phyloP scores from a whole-genome alignment of 768 basidiomycete genomes.

The Artomyces pyxidatus region DNA sequence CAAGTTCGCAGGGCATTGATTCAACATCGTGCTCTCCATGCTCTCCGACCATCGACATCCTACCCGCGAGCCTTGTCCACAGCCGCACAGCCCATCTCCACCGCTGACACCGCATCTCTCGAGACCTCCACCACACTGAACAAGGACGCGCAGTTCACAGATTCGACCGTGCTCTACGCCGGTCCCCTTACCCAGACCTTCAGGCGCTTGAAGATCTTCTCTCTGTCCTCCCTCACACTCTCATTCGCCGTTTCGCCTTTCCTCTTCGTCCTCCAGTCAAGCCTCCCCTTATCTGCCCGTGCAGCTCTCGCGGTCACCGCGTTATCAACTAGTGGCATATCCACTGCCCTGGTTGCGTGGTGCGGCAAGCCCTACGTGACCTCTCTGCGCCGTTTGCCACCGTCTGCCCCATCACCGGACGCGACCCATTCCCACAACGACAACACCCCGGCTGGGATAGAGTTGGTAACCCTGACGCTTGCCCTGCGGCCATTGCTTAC shows the following conservation, averaged over 20 bases:
- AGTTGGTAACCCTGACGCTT: conserved; percentile 63
- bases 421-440: conserved; percentile 14
- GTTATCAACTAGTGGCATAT: conserved; percentile 61
- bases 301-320: conserved; percentile 62
- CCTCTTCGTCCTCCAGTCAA: conserved; percentile 75
- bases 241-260: conserved; percentile 67
- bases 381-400: conserved; percentile 39
- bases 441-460: conserved; percentile 40
- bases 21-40: no score
- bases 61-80: no score
- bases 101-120: no score
- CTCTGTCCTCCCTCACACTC: conserved; percentile 66
- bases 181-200: conserved; percentile 71
- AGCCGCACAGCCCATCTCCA: no score
- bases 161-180: conserved; percentile 36
- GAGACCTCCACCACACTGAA: no score
- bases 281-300: conserved; percentile 62
- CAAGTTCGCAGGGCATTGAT: no score
- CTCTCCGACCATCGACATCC: no score
- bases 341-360: conserved; percentile 68
- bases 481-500: conserved; percentile 54
- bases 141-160: no score
- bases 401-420: conserved; percentile 22
- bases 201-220: conserved; percentile 75
- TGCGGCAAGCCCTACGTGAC: conserved; percentile 71